Evolutionary conservation across 805 yeast species (phyloP).

Genomic region (Maudiozyma bulderi): DNA sequence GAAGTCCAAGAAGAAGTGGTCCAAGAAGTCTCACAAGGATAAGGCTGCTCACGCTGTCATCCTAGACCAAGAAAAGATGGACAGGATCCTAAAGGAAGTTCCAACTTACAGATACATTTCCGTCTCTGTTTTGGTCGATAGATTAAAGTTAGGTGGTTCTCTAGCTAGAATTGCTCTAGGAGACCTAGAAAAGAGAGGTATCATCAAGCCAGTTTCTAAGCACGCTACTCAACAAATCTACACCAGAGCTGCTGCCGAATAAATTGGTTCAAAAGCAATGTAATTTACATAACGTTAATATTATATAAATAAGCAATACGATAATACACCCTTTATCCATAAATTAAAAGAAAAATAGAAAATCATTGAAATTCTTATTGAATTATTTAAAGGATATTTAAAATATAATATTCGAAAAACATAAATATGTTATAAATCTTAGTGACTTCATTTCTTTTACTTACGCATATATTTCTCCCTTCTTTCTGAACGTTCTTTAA

Average conservation of each 20-base stretch:
- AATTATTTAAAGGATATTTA: not conserved
- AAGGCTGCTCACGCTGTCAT: slow-evolving; percentile 97
- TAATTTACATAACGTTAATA: slow-evolving; percentile 4
- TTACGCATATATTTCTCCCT: slow-evolving; percentile 1
- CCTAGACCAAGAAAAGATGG: slow-evolving; percentile 97
- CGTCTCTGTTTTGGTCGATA: slow-evolving; percentile 96
- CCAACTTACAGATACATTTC: slow-evolving; percentile 98
- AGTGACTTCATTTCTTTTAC: not conserved
- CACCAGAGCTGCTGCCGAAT: slow-evolving; percentile 72
- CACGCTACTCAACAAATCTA: slow-evolving; percentile 96
- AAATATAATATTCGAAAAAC: not conserved
- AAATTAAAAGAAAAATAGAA: not conserved
- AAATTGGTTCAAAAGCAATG: slow-evolving; percentile 19
- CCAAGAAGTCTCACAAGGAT: slow-evolving; percentile 99
- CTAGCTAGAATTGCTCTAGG: slow-evolving; percentile 95
- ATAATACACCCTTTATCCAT: not conserved
- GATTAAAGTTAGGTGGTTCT: slow-evolving; percentile 98
- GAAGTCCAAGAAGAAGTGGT: slow-evolving; percentile 99
- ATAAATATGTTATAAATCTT: not conserved
- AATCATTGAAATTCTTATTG: too few relatives aligned
- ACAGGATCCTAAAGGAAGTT: slow-evolving; percentile 98
- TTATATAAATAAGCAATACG: slow-evolving; percentile 1
- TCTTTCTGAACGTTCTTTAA: slow-evolving; percentile 27
- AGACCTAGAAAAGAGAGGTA: slow-evolving; percentile 91
- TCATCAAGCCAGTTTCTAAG: slow-evolving; percentile 86